phyloP scores from a whole-genome alignment of 140 eudicot genomes.

The Erigeron philadelphicus region DNA sequence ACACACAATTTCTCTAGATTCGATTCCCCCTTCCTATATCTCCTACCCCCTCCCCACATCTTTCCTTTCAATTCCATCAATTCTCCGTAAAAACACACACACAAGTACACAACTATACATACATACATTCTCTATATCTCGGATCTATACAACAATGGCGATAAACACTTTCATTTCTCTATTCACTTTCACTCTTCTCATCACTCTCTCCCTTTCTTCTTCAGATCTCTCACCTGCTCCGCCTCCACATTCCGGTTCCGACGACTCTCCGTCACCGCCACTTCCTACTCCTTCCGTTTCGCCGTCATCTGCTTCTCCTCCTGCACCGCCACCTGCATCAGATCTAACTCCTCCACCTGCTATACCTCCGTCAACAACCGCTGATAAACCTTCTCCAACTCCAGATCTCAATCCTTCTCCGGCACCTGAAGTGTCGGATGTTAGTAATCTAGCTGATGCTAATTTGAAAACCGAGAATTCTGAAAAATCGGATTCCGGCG shows the following conservation, averaged over 20 bases:
- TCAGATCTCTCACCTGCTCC: slow-evolving; percentile 25
- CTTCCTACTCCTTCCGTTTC: slow-evolving; percentile 17
- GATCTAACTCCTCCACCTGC: slow-evolving; percentile 31
- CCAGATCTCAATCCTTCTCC: slow-evolving; percentile 26
- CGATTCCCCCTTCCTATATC: not conserved
- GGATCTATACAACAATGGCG: slow-evolving; percentile 23
- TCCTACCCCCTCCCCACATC: not conserved
- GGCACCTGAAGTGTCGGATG: slow-evolving; percentile 24
- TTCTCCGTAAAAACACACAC: not conserved
- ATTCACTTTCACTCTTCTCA: slow-evolving; percentile 26
- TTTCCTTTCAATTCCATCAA: not conserved
- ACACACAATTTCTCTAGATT: no score
- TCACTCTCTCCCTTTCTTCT: slow-evolving; percentile 26
- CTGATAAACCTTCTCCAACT: not conserved
- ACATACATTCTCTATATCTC: slow-evolving; percentile 11
- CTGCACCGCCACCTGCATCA: slow-evolving; percentile 30
- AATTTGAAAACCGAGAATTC: slow-evolving; percentile 30
- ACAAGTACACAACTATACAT: no score
- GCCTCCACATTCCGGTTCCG: slow-evolving; percentile 26
- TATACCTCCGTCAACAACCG: slow-evolving; percentile 5
- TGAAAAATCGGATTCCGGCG: slow-evolving; percentile 25
- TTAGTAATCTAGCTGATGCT: slow-evolving; percentile 13
- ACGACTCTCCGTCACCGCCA: slow-evolving; percentile 18
- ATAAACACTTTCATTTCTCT: not conserved
- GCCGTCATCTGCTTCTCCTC: slow-evolving; percentile 30